phyloP scores from a whole-genome alignment of 169 alveolate species.

The Plasmodium relictum region DNA sequence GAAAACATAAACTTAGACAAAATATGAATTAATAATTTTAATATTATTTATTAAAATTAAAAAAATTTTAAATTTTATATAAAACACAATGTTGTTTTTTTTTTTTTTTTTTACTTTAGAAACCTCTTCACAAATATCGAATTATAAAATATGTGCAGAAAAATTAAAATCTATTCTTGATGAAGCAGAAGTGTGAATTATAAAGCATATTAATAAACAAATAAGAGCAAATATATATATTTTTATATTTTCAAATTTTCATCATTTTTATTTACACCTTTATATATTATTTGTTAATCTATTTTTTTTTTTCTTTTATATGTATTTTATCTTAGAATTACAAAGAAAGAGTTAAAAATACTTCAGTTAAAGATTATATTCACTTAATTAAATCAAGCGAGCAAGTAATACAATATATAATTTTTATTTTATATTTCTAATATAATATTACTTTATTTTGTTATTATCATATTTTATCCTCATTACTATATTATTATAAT shows the following conservation, averaged over 20 bases:
- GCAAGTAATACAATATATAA: conserved; percentile 24
- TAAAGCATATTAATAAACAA: not conserved
- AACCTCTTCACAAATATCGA: conserved; percentile 60
- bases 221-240: not conserved
- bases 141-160: conserved; percentile 57
- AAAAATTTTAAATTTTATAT: not conserved
- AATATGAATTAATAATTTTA: not conserved
- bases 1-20: not conserved
- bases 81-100: not conserved
- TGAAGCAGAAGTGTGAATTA: conserved; percentile 47
- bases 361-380: conserved; percentile 37
- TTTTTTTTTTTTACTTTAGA: conserved; percentile 8
- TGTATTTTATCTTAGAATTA: conserved; percentile 21
- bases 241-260: too few species aligned
- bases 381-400: conserved; percentile 47
- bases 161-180: conserved; percentile 40
- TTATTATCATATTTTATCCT: not conserved
- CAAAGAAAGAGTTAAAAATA: conserved; percentile 39
- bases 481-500: not conserved
- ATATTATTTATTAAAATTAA: not conserved
- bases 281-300: too few species aligned
- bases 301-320: not conserved
- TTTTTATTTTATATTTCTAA: not conserved
- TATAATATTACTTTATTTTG: not conserved
- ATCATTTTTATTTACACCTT: too few species aligned